Conservation (phyloP, 331 rosid genomes). For the Rhamnella rubrinervis region DNA sequence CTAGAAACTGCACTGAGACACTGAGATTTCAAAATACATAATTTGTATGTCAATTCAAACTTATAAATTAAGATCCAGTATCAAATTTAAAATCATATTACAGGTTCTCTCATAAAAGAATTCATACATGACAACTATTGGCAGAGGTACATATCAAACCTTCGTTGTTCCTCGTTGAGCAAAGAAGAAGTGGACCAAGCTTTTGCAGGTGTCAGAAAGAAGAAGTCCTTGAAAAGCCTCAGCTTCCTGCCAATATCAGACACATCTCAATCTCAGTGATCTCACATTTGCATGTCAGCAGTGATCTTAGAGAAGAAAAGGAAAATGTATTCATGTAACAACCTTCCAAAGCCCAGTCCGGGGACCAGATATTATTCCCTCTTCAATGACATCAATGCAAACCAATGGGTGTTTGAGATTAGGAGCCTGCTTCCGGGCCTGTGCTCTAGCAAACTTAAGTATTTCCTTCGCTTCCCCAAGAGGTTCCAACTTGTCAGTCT, state of each 20-base stretch:
- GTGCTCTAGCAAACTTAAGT: conserved; percentile 74
- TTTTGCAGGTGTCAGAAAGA: conserved; percentile 63
- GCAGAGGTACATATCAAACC: conserved; percentile 48
- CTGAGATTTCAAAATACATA: background rate
- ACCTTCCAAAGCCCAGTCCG: conserved; percentile 95
- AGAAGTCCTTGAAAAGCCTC: conserved; percentile 64
- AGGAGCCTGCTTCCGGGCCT: conserved; percentile 73
- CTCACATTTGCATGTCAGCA: background rate
- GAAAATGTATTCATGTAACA: conserved; percentile 22
- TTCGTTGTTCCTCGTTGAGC: conserved; percentile 89
- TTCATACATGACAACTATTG: background rate
- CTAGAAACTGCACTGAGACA: background rate
- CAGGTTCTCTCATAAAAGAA: conserved; percentile 6
- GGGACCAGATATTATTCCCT: conserved; percentile 77
- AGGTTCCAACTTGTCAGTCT: conserved; percentile 77
- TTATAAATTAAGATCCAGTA: background rate
- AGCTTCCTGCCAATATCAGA: conserved; percentile 71
- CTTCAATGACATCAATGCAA: conserved; percentile 87
- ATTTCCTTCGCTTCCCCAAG: conserved; percentile 96
- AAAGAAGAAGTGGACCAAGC: conserved; percentile 82
- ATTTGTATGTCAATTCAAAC: background rate
- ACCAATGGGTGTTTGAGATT: conserved; percentile 82
- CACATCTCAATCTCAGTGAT: conserved; percentile 13
- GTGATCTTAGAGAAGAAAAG: conserved; percentile 18
- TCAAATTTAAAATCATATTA: background rate